A percentile compares a stretch with the other conserved stretches of the same genome.
phyloP scores from a whole-genome alignment of 139 green algal species.

The Marvania coccoides region DNA sequence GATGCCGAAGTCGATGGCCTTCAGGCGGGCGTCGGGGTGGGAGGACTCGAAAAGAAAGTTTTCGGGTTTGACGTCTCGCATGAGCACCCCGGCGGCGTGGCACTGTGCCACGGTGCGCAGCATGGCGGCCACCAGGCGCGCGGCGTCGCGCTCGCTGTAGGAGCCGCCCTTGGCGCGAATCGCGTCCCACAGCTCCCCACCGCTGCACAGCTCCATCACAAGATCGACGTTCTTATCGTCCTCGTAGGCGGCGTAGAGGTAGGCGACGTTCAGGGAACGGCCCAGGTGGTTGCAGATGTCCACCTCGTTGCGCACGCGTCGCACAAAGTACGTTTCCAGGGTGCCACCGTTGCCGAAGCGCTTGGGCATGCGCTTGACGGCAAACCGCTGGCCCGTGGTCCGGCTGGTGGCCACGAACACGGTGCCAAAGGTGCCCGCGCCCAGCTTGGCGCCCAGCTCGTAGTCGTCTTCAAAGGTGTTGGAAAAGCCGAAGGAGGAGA shows the following conservation, averaged over 20 bases:
- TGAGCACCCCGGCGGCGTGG: conserved; percentile 54
- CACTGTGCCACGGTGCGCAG: conserved; percentile 58
- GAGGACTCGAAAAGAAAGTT: conserved; percentile 69
- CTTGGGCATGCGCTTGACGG: conserved; percentile 68
- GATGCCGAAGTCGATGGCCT: conserved; percentile 72
- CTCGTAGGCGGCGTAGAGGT: conserved; percentile 63
- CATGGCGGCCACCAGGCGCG: conserved; percentile 42
- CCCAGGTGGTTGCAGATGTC: conserved; percentile 64
- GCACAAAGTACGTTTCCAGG: conserved; percentile 53
- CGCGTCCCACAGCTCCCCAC: conserved; percentile 35
- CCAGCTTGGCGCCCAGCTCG: conserved; percentile 25
- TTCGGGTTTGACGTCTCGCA: conserved; percentile 72
- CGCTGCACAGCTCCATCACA: conserved; percentile 70
- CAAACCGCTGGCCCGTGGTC: conserved; percentile 37
- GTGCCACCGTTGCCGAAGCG: conserved; percentile 20
- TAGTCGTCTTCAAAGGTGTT: conserved; percentile 19
- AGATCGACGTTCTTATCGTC: conserved; percentile 53
- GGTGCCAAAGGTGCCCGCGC: conserved; percentile 35
- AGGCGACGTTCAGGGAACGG: conserved; percentile 54
- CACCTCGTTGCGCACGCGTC: conserved; percentile 63
- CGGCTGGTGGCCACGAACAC: conserved; percentile 13
- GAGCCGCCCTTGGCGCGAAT: conserved; percentile 10
- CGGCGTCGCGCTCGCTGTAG: conserved; percentile 39
- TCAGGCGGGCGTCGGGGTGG: conserved; percentile 42
- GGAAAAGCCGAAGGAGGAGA: conserved; percentile 22